Conservation (phyloP, 768 basidiomycete species). For the Phallus indusiatus region DNA sequence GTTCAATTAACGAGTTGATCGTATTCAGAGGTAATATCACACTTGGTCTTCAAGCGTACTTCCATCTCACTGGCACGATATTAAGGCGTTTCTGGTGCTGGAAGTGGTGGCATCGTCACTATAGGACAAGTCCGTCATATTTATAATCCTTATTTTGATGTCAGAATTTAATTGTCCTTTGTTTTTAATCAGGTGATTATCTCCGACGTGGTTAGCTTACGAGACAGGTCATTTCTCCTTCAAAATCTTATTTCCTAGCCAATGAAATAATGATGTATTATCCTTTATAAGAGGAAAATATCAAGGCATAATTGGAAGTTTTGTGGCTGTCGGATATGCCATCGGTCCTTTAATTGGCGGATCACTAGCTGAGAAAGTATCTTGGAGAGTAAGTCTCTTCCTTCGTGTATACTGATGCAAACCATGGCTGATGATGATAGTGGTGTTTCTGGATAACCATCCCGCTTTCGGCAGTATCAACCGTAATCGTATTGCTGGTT, state of each 20-base stretch:
- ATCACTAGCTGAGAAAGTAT: slow-evolving; percentile 47
- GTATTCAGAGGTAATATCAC: slow-evolving; percentile 41
- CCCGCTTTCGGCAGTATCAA: slow-evolving; percentile 44
- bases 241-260: background rate
- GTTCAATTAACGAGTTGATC: slow-evolving; percentile 57
- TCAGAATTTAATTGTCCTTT: background rate
- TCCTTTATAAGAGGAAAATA: slow-evolving; percentile 50
- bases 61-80: background rate
- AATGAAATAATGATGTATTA: background rate
- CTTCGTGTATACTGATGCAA: background rate
- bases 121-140: slow-evolving; percentile 26
- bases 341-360: slow-evolving; percentile 65
- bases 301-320: slow-evolving; percentile 60
- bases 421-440: slow-evolving; percentile 24
- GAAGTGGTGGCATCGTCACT: slow-evolving; percentile 63
- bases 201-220: slow-evolving; percentile 62
- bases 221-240: slow-evolving; percentile 39
- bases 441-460: slow-evolving; percentile 75
- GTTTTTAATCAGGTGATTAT: slow-evolving; percentile 48
- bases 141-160: background rate
- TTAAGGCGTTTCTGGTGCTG: slow-evolving; percentile 45
- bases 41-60: background rate
- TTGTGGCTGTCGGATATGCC: slow-evolving; percentile 51
- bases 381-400: slow-evolving; percentile 43
- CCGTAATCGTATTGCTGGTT: slow-evolving; percentile 47